Evolutionary conservation across 2,329 filamentous ascomycete species (phyloP), one percentile per base, ranked within the genome.

Genomic region (Monilinia laxa): DNA sequence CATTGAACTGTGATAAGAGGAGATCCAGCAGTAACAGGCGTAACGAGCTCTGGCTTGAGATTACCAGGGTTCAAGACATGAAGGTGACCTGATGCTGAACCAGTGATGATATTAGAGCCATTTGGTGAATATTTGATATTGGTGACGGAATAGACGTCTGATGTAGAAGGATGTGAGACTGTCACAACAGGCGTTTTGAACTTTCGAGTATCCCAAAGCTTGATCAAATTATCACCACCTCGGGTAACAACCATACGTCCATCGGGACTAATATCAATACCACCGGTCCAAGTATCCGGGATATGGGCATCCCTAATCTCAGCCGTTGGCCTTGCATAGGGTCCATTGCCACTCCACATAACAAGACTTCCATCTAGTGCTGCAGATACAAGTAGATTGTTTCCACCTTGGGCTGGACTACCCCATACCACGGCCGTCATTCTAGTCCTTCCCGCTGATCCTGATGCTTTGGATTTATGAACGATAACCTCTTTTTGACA

Each of bases 361-460:
- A 93, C 89, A 66, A 99, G 80, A 69, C 90, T 93, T 6, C 95
- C 95, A 78, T 99, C 95, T 1, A 97, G 80, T 25, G 92, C 94
- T 10, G 93, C 89, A 12, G 90, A 87, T 49, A 97, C 87, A 1
- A 99, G 83, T 20, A 96, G 78, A 74, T 90, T 93, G 75, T 85
- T 89, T 7, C 88, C 88, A n/a, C 92, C 92, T 74, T 94, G 90
- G 23, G 85, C 81, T 0, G 90, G 86, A 11, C 84, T 85, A 16
- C 90, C 91, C 94, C 95, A 99, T 6, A 88, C 89, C 25, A 98
- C 90, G 35, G 93, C 89, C 7, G 94, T 98, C 89, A 99, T 97
- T 75, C 94, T 89, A 45, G 92, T 95, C 75, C 95, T 88, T 16
- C 95, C 95, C 35, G 93, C 95, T 55, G 90, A 90, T 0, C 94